phyloP scores from a whole-genome alignment of 2,329 filamentous ascomycete species.

The Phialophora tarda region DNA sequence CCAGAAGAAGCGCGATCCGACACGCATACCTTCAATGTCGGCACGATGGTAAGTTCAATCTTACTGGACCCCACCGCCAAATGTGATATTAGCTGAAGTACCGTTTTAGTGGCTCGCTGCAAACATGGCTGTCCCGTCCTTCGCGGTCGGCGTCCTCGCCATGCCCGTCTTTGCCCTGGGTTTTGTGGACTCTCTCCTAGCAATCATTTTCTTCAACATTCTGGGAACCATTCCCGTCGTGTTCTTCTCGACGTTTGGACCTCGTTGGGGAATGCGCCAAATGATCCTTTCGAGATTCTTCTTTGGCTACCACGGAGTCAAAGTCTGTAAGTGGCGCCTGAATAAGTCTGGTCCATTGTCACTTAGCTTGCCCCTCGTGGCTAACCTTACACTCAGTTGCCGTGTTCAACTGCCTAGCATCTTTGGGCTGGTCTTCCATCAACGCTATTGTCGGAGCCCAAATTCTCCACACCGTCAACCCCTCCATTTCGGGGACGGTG shows the following conservation, averaged over 20 bases:
- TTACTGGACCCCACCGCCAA: no score
- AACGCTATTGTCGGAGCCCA: slow-evolving; percentile 82
- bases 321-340: no score
- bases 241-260: slow-evolving; percentile 79
- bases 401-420: slow-evolving; percentile 49
- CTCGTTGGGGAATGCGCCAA: slow-evolving; percentile 74
- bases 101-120: slow-evolving; percentile 79
- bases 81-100: slow-evolving; percentile 17
- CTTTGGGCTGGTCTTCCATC: slow-evolving; percentile 74
- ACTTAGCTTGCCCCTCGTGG: no score
- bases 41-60: slow-evolving; percentile 72
- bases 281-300: slow-evolving; percentile 81
- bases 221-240: slow-evolving; percentile 74
- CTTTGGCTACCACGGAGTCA: slow-evolving; percentile 74
- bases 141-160: slow-evolving; percentile 74
- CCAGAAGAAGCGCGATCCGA: slow-evolving; percentile 72
- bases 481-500: slow-evolving; percentile 68
- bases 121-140: slow-evolving; percentile 78
- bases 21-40: slow-evolving; percentile 68
- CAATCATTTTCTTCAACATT: slow-evolving; percentile 76
- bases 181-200: slow-evolving; percentile 73
- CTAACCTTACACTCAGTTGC: no score
- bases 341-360: no score
- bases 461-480: slow-evolving; percentile 75
- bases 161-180: slow-evolving; percentile 72